Evolutionary conservation across 345 rosid genomes (phyloP).

Genomic region (Citrus medica): DNA sequence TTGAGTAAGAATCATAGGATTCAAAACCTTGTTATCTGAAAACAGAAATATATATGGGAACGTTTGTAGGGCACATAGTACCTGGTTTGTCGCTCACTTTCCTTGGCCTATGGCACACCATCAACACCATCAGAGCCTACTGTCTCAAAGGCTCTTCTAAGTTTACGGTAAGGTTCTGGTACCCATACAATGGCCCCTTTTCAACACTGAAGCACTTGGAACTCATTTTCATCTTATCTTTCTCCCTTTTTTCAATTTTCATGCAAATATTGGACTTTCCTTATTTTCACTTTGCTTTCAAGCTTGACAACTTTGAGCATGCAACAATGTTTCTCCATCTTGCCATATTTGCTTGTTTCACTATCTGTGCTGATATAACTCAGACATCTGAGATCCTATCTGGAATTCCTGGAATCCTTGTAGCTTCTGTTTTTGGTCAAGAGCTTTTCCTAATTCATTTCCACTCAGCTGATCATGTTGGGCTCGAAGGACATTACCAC

Average conservation of each 20-base stretch:
- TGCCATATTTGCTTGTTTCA: conserved; percentile 60
- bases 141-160: conserved; percentile 49
- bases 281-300: conserved; percentile 39
- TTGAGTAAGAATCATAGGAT: conserved; percentile 3
- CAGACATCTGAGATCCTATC: conserved; percentile 42
- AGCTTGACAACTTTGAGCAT: conserved; percentile 73
- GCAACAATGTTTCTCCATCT: conserved; percentile 88
- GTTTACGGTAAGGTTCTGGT: conserved; percentile 53
- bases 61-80: conserved; percentile 64
- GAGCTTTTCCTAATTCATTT: conserved; percentile 85
- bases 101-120: conserved; percentile 82
- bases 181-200: conserved; percentile 40
- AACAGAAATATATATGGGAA: conserved; percentile 46
- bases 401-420: conserved; percentile 53
- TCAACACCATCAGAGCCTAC: conserved; percentile 57
- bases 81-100: conserved; percentile 67
- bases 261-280: conserved; percentile 57
- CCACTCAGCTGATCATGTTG: conserved; percentile 81
- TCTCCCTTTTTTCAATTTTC: conserved; percentile 58
- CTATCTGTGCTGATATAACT: conserved; percentile 56
- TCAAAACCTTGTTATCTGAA: conserved; percentile 7
- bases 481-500: conserved; percentile 90
- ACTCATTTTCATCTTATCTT: conserved; percentile 45
- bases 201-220: conserved; percentile 51
- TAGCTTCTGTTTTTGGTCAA: conserved; percentile 65